Conservation (phyloP, 2,329 filamentous ascomycete genomes). For the Pestalotiopsis sp. region DNA sequence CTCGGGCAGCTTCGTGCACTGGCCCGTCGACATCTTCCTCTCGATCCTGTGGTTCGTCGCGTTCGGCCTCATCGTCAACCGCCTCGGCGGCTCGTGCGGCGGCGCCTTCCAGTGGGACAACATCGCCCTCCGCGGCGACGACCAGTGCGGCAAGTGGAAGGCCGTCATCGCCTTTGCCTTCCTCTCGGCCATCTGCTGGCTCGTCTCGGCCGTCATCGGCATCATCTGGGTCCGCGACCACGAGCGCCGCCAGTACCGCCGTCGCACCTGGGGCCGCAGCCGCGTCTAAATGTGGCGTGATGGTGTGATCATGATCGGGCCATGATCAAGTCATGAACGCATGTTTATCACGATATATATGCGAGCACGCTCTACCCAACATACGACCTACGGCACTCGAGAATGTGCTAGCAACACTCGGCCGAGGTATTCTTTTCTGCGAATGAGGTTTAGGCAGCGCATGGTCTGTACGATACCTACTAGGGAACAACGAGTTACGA, state of each 20-base stretch:
- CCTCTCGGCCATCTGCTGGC: constrained; percentile 71
- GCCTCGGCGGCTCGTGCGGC: constrained; percentile 54
- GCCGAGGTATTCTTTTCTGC: no score
- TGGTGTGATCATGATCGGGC: not conserved
- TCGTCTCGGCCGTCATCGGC: constrained; percentile 63
- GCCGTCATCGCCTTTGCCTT: constrained; percentile 73
- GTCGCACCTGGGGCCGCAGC: constrained; percentile 29
- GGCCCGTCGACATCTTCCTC: constrained; percentile 71
- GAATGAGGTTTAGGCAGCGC: not conserved
- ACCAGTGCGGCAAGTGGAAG: constrained; percentile 70
- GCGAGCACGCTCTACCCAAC: no score
- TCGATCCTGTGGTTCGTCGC: constrained; percentile 71
- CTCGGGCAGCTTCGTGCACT: constrained; percentile 67
- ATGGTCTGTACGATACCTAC: not conserved
- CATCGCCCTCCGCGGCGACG: constrained; percentile 48
- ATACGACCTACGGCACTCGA: not conserved
- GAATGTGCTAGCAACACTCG: no score
- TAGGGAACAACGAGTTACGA: not conserved
- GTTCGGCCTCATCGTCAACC: constrained; percentile 67
- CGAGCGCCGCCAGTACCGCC: constrained; percentile 34
- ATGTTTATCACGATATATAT: not conserved
- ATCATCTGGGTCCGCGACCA: constrained; percentile 55
- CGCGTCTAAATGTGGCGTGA: constrained; percentile 26
- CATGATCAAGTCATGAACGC: not conserved
- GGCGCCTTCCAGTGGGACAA: constrained; percentile 62